Evolutionary conservation across 1,139 yeast species (phyloP), one percentile per base, ranked within the genome.

Genomic region (Saccharomycopsis hybrid): DNA sequence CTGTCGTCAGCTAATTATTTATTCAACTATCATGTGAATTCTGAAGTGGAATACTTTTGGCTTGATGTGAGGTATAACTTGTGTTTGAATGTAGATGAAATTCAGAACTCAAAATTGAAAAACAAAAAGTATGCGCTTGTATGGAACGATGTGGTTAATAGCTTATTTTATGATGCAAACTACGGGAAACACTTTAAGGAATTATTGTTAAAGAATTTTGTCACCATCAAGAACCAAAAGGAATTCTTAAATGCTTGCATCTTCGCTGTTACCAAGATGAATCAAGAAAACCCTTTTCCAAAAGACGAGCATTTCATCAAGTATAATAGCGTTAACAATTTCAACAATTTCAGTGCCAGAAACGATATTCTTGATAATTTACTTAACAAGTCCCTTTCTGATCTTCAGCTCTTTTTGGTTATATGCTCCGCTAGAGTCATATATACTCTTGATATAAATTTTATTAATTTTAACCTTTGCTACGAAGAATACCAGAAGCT

Each of bases 391-490:
- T 70, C 83, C 0, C 64, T 88, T 31, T 81, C 95, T 1, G 82
- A 82, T 48, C 64, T 85, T 29, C 96, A 90, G 60, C 62, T 83
- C 46, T 74, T 84, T 5, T 61, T 90, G 37, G 67, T 85, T 5
- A 78, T 89, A 4, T 79, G 89, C 41, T 84, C 90, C 0, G 85
- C 94, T 0, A 70, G 97, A 41, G 81, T 84, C 54, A 70, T 79
- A 25, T 72, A 78, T 52, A 83, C 82, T 58, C 75, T 74, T 37
- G 81, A 77, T 36, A 66, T 79, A 13, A 78, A 72, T 29, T 69
- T 71, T 11, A 70, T 82, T 27, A 90, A 88, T 62, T 83, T 89
- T 65, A 85, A 84, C 57, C 70, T 88, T 55, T 85, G 84, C 0
- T 85, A 82, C 62, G 80, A 80, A 40, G 97, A 92, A 63, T 92